Conservation (phyloP, 2,329 filamentous ascomycete species). For the Colletotrichum sidae region DNA sequence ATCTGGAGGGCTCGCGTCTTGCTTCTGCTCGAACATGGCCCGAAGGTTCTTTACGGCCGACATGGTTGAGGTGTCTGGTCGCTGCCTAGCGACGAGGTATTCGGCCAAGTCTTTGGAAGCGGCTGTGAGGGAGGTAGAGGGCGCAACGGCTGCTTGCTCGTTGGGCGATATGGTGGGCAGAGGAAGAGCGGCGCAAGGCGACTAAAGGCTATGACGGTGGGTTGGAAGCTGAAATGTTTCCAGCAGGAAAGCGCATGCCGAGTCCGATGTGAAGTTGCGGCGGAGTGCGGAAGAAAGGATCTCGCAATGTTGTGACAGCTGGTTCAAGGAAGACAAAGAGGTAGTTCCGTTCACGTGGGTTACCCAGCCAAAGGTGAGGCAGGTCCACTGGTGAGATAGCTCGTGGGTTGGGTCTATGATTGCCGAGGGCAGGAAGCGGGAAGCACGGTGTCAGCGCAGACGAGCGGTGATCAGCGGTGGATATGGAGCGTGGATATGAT, state of each 20-base stretch:
- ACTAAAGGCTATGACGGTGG: slow-evolving; percentile 9
- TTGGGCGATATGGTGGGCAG: slow-evolving; percentile 10
- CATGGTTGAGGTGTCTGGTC: slow-evolving; percentile 58
- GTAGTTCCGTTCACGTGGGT: too few relatives aligned
- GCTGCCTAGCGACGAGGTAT: slow-evolving; percentile 17
- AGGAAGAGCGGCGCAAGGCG: slow-evolving; percentile 17
- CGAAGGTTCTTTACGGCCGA: slow-evolving; percentile 80
- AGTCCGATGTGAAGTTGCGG: slow-evolving; percentile 2
- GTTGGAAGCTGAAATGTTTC: slow-evolving; percentile 13
- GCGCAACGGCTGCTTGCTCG: slow-evolving; percentile 20
- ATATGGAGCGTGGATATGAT: slow-evolving; percentile 9
- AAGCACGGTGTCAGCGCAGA: slow-evolving; percentile 17
- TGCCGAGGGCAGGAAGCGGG: slow-evolving; percentile 5
- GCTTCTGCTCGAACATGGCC: slow-evolving; percentile 84
- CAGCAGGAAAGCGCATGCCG: slow-evolving; percentile 29
- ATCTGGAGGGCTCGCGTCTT: slow-evolving; percentile 72
- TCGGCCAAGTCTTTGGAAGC: slow-evolving; percentile 10
- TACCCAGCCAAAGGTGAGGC: not conserved
- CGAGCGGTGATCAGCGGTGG: slow-evolving; percentile 2
- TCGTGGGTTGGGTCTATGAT: slow-evolving; percentile 16
- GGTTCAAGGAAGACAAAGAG: too few relatives aligned
- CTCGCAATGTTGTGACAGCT: too few relatives aligned
- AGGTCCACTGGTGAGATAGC: slow-evolving; percentile 5
- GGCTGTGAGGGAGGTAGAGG: slow-evolving; percentile 15
- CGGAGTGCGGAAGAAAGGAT: not conserved